Base-by-base conservation (phyloP, 768 basidiomycete species). In the Lactarius evosmus region DNA sequence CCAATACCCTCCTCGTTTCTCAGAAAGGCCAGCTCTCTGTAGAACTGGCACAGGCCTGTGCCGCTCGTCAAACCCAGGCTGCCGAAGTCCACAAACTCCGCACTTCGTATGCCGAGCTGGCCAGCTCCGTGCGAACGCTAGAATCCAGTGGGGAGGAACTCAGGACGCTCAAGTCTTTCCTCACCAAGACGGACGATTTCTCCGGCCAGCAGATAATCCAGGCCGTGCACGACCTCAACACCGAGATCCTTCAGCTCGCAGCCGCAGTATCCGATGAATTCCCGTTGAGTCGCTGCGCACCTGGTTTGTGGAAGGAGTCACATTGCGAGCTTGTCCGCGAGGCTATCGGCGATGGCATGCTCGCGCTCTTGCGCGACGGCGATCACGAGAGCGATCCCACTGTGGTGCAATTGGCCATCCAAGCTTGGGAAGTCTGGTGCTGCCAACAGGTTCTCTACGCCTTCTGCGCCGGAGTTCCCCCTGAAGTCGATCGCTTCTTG, bases 341-440 rank as follows among this genome's bases (percentile, higher is more conserved):
- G 50, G 72, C 73, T 30, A 60, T 75, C 1, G 74, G 75, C 12
- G 67, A 68, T 33, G 71, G 68, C 52, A 71, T 74, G 71, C 67
- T 70, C 41, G 66, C 70, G 46, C 66, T 74, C 49, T 68, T 75
- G 51, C 70, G 67, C 52, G 61, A 67, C 50, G 66, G 73, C 36
- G 68, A 72, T 59, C 74, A 75, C 32, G 70, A 69, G 19, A 65
- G 56, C 17, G 75, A 76, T 53, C 74, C 75, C 27, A 76, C 72
- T n/a, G 58, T 76, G 27, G 72, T 76, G 29, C 75, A 75, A 67
- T 72, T 73, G 51, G 75, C 75, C 9, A 56, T 76, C 56, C 75
- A 76, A 65, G 75, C 75, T n/a, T 76, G 74, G 74, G 69, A 74
- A 67, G 74, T 75, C 7, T 71, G 69, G 69, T 75, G 73, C 54